Evolutionary conservation across 2,329 filamentous ascomycete genomes (phyloP).

Genomic region (Fusarium begoniae): DNA sequence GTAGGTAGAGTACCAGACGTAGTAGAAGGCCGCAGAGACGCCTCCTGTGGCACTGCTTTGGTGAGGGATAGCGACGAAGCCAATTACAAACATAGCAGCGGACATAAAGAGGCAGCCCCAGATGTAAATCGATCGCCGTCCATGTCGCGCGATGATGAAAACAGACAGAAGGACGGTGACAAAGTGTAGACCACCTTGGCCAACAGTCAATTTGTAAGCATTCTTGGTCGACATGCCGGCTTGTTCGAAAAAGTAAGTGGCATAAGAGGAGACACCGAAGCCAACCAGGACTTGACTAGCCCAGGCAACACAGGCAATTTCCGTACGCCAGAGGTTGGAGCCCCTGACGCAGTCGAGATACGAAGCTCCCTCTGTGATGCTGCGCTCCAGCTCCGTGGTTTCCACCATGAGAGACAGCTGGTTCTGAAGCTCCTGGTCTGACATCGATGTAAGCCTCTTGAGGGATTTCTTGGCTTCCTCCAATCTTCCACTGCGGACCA

Average conservation of each 20-base stretch:
- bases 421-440: neutral
- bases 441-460: neutral
- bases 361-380: neutral
- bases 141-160: neutral
- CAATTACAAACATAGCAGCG: neutral
- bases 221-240: neutral
- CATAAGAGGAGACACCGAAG: neutral
- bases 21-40: neutral
- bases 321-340: slow-evolving; percentile 51
- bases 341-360: slow-evolving; percentile 53
- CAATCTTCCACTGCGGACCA: slow-evolving; percentile 34
- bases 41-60: neutral
- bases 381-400: slow-evolving; percentile 44
- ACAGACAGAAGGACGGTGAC: neutral
- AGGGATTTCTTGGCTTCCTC: neutral
- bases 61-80: neutral
- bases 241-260: neutral
- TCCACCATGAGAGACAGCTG: slow-evolving; percentile 54
- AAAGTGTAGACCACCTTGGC: neutral
- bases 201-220: neutral
- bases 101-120: neutral
- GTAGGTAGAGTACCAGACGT: neutral
- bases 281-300: neutral
- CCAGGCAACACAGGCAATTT: slow-evolving; percentile 49
- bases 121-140: neutral